Percentiles rank a stretch among this genome's conserved stretches.
Evolutionary conservation across 2,329 filamentous ascomycete species (phyloP).

Genomic region (Aspergillus luchuensis): DNA sequence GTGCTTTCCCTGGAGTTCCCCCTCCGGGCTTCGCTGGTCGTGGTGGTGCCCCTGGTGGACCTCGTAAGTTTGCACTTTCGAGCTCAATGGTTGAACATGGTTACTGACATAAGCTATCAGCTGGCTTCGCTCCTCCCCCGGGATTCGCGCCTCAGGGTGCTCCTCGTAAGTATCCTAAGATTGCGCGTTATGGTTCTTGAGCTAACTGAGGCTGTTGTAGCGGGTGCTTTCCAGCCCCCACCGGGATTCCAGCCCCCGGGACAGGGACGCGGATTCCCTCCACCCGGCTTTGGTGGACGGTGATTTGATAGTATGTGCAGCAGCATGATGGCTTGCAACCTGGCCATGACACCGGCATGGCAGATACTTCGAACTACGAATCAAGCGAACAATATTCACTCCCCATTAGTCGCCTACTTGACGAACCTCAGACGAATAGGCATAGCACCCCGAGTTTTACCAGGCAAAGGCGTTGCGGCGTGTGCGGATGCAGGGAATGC

Average conservation of each 20-base stretch:
- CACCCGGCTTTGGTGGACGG: conserved; percentile 52
- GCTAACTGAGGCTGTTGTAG: conserved; percentile 48
- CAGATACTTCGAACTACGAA: conserved; percentile 20
- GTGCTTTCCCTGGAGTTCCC: conserved; percentile 56
- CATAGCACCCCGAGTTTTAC: conserved; percentile 34
- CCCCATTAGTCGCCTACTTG: conserved; percentile 20
- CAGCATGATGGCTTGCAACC: conserved; percentile 28
- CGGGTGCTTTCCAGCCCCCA: conserved; percentile 59
- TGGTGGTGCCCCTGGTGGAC: conserved; percentile 54
- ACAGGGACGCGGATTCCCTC: conserved; percentile 54
- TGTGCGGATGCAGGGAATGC: conserved; percentile 41
- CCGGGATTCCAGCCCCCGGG: conserved; percentile 73
- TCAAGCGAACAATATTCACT: conserved; percentile 13
- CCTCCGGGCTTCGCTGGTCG: conserved; percentile 54
- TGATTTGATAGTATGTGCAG: conserved; percentile 31
- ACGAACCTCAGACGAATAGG: conserved; percentile 22
- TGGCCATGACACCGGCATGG: conserved; percentile 23
- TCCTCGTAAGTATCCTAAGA: conserved; percentile 45
- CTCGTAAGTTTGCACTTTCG: conserved; percentile 46
- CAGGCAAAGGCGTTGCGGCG: conserved; percentile 46
- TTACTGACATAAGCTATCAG: conserved; percentile 27
- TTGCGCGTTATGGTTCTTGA: conserved; percentile 17
- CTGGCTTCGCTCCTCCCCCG: conserved; percentile 51
- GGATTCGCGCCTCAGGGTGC: conserved; percentile 49
- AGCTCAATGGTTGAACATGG: neutral